Percentiles rank a stretch among this genome's conserved stretches.
phyloP scores from a whole-genome alignment of 1,284 basidiomycete genomes.

The Ceratobasidium sp. region DNA sequence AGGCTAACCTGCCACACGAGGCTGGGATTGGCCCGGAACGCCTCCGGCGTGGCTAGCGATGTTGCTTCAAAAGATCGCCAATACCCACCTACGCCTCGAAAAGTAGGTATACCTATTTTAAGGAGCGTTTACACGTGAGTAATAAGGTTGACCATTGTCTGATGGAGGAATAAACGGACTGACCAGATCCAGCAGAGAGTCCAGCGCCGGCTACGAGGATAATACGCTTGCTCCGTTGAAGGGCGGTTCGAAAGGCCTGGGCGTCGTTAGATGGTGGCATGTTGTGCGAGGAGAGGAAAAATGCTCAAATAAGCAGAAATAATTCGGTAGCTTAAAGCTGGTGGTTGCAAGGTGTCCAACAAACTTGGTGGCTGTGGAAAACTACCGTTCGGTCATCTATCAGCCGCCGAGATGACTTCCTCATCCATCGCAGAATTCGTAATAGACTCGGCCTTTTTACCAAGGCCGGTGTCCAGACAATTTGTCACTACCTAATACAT shows the following conservation, averaged over 20 bases:
- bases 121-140: background rate
- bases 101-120: constrained; percentile 67
- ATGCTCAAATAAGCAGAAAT: background rate
- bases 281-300: background rate
- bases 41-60: constrained; percentile 66
- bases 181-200: constrained; percentile 67
- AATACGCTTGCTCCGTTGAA: constrained; percentile 56
- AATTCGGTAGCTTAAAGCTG: background rate
- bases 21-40: constrained; percentile 64
- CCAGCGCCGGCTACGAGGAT: constrained; percentile 69
- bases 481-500: no score
- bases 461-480: no score
- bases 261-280: constrained; percentile 23
- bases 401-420: no score
- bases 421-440: no score
- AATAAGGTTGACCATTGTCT: background rate
- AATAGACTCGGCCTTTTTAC: no score
- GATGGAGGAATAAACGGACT: constrained; percentile 41
- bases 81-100: constrained; percentile 67
- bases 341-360: no score
- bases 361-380: no score
- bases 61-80: constrained; percentile 69
- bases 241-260: background rate
- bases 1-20: constrained; percentile 61
- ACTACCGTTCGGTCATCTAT: no score